Conservation (phyloP, 1,139 yeast genomes). For the Pneumocystis jirovecii region DNA sequence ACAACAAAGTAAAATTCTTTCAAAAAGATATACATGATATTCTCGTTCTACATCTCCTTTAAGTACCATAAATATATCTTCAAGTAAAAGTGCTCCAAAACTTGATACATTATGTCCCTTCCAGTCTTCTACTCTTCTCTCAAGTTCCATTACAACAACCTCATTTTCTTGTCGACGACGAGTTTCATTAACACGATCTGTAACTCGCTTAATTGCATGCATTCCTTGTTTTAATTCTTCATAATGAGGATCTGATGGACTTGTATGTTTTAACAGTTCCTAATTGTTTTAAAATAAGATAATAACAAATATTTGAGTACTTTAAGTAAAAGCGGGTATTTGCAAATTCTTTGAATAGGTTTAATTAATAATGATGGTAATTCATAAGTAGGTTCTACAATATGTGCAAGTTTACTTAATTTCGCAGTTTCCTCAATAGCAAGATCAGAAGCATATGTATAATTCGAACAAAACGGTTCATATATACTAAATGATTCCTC, state of each 20-base stretch:
- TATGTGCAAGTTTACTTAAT: conserved; percentile 36
- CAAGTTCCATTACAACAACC: conserved; percentile 50
- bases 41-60: conserved; percentile 69
- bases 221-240: conserved; percentile 58
- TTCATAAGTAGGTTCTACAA: conserved; percentile 72
- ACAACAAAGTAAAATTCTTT: conserved; percentile 70
- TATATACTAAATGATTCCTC: conserved; percentile 60
- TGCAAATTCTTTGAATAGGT: conserved; percentile 89
- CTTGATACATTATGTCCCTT: conserved; percentile 72
- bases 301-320: conserved; percentile 3
- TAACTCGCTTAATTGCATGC: conserved; percentile 54
- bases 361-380: conserved; percentile 77
- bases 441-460: conserved; percentile 70
- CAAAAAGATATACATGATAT: conserved; percentile 78
- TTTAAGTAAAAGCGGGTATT: conserved; percentile 69
- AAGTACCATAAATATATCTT: conserved; percentile 63
- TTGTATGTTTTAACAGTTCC: conserved; percentile 56
- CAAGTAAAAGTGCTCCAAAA: conserved; percentile 73
- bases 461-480: conserved; percentile 77
- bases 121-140: conserved; percentile 76
- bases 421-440: conserved; percentile 50
- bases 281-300: conserved; percentile 1
- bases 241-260: conserved; percentile 38
- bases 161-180: conserved; percentile 85
- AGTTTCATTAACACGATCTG: conserved; percentile 83